A percentile compares a stretch with the other conserved stretches of the same genome.
Conservation (phyloP, 2,329 filamentous ascomycete genomes). For the Salinomyces thailandicus region DNA sequence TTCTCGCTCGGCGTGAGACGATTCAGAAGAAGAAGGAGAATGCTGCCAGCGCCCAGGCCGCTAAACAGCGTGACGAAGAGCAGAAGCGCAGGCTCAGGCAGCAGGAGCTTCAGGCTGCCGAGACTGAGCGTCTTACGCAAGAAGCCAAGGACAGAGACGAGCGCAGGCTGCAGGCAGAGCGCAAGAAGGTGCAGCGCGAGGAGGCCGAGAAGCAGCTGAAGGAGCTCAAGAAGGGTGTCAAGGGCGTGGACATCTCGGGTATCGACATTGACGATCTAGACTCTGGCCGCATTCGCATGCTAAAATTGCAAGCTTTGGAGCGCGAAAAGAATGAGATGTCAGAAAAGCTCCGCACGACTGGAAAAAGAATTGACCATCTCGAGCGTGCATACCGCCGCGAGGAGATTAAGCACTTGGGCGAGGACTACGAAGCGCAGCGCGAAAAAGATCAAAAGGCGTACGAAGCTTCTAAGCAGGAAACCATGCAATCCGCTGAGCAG, state of each 20-base stretch:
- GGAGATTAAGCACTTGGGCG: slow-evolving; percentile 80
- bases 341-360: slow-evolving; percentile 80
- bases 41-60: slow-evolving; percentile 76
- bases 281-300: slow-evolving; percentile 62
- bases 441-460: slow-evolving; percentile 69
- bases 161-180: slow-evolving; percentile 74
- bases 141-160: slow-evolving; percentile 87
- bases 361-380: slow-evolving; percentile 91
- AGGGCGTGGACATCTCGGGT: slow-evolving; percentile 74
- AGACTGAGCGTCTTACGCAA: slow-evolving; percentile 77
- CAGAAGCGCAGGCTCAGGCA: slow-evolving; percentile 76
- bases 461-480: slow-evolving; percentile 66
- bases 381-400: slow-evolving; percentile 95
- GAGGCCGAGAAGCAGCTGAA: slow-evolving; percentile 76
- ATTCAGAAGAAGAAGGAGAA: slow-evolving; percentile 97
- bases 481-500: slow-evolving; percentile 64
- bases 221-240: slow-evolving; percentile 81
- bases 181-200: slow-evolving; percentile 54
- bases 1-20: slow-evolving; percentile 72
- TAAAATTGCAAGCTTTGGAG: slow-evolving; percentile 92
- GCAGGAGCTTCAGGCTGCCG: slow-evolving; percentile 79
- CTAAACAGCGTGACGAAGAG: slow-evolving; percentile 86
- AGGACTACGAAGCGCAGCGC: slow-evolving; percentile 76
- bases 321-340: slow-evolving; percentile 96
- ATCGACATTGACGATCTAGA: slow-evolving; percentile 64